Conservation (phyloP, 306 rosid genomes). For the Fragaria vesca region DNA sequence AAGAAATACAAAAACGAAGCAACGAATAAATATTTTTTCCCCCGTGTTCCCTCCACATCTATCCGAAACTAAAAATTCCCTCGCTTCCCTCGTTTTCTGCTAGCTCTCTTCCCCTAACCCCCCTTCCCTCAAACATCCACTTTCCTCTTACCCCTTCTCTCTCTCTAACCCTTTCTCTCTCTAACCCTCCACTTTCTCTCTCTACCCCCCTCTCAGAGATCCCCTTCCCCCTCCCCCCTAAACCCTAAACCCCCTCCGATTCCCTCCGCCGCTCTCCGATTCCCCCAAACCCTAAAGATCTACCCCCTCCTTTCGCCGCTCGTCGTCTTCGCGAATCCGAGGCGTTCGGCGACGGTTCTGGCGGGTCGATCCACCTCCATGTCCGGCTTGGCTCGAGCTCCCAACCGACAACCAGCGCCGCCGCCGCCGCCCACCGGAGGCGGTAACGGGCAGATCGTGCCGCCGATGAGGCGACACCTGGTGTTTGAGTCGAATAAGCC, state of each 20-base stretch:
- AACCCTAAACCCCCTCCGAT: conserved; percentile 24
- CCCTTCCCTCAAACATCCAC: conserved; percentile 8
- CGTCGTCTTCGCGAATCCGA: conserved; percentile 18
- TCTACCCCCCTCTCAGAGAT: conserved; percentile 28
- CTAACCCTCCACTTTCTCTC: conserved; percentile 25
- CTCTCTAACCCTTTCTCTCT: neutral
- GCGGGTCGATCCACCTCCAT: conserved; percentile 31
- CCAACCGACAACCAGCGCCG: conserved; percentile 45
- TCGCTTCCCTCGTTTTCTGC: conserved; percentile 98
- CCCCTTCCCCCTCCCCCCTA: conserved; percentile 13
- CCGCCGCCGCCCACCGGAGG: conserved; percentile 19
- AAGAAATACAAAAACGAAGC: conserved; percentile 16
- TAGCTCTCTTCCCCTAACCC: conserved; percentile 39
- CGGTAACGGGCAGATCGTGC: conserved; percentile 43
- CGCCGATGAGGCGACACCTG: conserved; percentile 70
- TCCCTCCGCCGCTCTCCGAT: conserved; percentile 6
- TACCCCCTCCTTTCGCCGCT: neutral
- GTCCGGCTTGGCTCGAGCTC: conserved; percentile 68
- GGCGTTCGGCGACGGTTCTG: neutral
- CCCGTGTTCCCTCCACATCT: conserved; percentile 96
- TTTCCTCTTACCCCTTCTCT: neutral
- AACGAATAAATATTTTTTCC: conserved; percentile 22
- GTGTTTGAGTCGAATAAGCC: conserved; percentile 74
- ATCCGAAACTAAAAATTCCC: conserved; percentile 95
- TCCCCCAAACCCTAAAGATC: conserved; percentile 28